A percentile compares a stretch with the other conserved stretches of the same genome.
phyloP scores from a whole-genome alignment of 768 basidiomycete species.

The Boletus subparvulus region DNA sequence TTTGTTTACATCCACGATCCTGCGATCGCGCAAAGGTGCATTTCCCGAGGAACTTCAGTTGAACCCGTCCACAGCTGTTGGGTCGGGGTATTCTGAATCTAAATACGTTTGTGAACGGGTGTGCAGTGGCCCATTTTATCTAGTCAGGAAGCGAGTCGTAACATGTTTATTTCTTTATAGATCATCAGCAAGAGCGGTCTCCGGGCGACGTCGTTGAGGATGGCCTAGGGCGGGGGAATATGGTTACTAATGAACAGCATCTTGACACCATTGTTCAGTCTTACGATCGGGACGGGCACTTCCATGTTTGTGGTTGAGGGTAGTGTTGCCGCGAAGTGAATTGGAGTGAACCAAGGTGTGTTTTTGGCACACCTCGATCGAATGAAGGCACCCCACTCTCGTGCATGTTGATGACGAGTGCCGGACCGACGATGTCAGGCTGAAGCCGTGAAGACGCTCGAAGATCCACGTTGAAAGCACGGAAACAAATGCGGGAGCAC shows the following conservation, averaged over 20 bases:
- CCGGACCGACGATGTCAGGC: too few species aligned
- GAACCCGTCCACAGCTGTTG: not conserved
- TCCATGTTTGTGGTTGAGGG: too few species aligned
- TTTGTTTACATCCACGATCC: not conserved
- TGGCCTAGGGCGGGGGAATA: not conserved
- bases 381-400: too few species aligned
- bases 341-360: too few species aligned
- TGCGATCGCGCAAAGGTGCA: not conserved
- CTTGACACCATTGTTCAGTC: too few species aligned
- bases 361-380: too few species aligned
- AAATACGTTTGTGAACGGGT: constrained; percentile 2
- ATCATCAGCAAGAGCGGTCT: not conserved
- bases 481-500: constrained; percentile 1
- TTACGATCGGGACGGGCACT: too few species aligned
- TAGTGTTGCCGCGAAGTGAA: too few species aligned
- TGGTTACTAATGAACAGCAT: too few species aligned
- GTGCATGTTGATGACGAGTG: too few species aligned
- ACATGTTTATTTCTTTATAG: not conserved
- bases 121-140: not conserved
- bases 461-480: constrained; percentile 33
- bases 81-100: not conserved
- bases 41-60: constrained; percentile 2
- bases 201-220: not conserved
- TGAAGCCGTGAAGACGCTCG: constrained; percentile 43
- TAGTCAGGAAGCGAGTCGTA: not conserved